Conservation (phyloP, 495 filamentous ascomycete genomes). For the Annulohypoxylon nitens region DNA sequence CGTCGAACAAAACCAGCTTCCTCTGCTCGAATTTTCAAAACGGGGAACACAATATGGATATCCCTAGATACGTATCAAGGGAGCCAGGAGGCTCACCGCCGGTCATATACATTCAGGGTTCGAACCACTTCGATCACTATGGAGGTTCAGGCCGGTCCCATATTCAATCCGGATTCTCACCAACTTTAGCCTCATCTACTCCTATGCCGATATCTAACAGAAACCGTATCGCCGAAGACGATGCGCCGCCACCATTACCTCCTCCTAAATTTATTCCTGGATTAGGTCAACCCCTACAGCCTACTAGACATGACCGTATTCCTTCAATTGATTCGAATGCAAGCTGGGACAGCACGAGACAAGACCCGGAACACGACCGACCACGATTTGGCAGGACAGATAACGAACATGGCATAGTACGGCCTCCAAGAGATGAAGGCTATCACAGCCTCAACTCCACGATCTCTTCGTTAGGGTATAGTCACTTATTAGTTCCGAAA, state of each 20-base stretch:
- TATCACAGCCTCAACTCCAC: slow-evolving; percentile 54
- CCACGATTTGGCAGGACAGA: slow-evolving; percentile 45
- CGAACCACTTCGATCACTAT: slow-evolving; percentile 63
- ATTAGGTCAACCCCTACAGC: slow-evolving; percentile 41
- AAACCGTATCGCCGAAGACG: slow-evolving; percentile 51
- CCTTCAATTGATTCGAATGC: slow-evolving; percentile 49
- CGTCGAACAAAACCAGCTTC: slow-evolving; percentile 43
- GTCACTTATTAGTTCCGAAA: slow-evolving; percentile 20
- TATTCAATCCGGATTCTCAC: slow-evolving; percentile 61
- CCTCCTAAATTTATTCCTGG: slow-evolving; percentile 60
- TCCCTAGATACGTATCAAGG: slow-evolving; percentile 59
- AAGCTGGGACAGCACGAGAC: slow-evolving; percentile 47
- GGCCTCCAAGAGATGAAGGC: slow-evolving; percentile 48
- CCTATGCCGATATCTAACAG: slow-evolving; percentile 64
- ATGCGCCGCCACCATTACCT: slow-evolving; percentile 65
- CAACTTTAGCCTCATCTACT: slow-evolving; percentile 55
- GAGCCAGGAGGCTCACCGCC: slow-evolving; percentile 56
- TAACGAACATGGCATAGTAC: slow-evolving; percentile 40
- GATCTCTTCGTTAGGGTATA: slow-evolving; percentile 49
- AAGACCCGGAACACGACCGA: slow-evolving; percentile 42
- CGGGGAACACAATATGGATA: slow-evolving; percentile 65
- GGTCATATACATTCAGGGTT: slow-evolving; percentile 68
- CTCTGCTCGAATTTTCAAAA: slow-evolving; percentile 39
- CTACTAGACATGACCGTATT: slow-evolving; percentile 43
- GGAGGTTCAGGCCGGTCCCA: slow-evolving; percentile 61